Evolutionary conservation across 768 basidiomycete genomes (phyloP), one percentile per base, ranked within the genome.

Genomic region (Boletus rufocinnamomeus): DNA sequence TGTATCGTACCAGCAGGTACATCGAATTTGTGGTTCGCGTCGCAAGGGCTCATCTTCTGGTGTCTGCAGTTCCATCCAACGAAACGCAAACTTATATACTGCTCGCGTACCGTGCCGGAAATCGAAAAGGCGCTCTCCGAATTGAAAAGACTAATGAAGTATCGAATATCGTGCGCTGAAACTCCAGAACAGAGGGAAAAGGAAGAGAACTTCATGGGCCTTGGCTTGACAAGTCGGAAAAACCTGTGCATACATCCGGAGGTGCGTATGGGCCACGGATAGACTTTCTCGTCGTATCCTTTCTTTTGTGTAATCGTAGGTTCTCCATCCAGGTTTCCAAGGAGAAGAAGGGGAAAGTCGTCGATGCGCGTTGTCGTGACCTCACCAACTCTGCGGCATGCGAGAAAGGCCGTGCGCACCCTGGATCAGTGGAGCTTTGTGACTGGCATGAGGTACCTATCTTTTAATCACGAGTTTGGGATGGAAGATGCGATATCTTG

Each of bases 71-170:
- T 93, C 75, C 91, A 94, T 72, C 91, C 94, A 23, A 89, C 89
- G 8, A 87, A 88, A 60, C 84, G 97, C 60, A 98, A 98, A 73
- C 86, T 99, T 57, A 89, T 99, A 60, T 99, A 99, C 74, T 99
- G 97, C 74, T 98, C 97, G 11, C 95, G 97, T 67, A 99, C 97
- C 11, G 97, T 99, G 10, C 97, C 97, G 4, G 97, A 99, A 76
- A 99, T 99, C 63, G 97, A 99, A 74, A 99, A 99, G 72, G 97
- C 96, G 0, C 79, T 99, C 57, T 86, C 95, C 4, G 97, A 99
- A 75, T 76, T 99, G 70, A 97, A 98, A 72, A 80, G 96, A 50
- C 76, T 99, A 23, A 92, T 99, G 85, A 85, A 84, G 27, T 98
- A 98, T 74, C 87, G 97, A 43, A 81, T 86, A 63, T 75, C 79